Evolutionary conservation across 768 basidiomycete species (phyloP).

Genomic region (Boletus sensibilis): DNA sequence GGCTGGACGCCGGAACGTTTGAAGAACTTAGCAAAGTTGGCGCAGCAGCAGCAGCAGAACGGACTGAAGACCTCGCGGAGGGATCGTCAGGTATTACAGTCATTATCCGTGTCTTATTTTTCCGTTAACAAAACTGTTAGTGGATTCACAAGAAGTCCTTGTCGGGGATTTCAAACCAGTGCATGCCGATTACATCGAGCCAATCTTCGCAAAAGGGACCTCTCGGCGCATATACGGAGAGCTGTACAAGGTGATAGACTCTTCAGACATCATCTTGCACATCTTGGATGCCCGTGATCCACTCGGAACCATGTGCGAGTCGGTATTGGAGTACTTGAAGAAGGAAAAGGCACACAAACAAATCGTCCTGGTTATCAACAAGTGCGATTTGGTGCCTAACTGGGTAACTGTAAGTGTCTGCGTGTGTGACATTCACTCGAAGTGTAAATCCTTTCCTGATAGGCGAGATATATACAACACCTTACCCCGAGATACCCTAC

Average conservation of each 20-base stretch:
- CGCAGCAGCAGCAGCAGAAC: conserved; percentile 54
- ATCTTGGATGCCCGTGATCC: conserved; percentile 96
- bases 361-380: conserved; percentile 94
- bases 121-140: conserved; percentile 9
- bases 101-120: background rate
- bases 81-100: conserved; percentile 44
- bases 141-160: conserved; percentile 8
- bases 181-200: conserved; percentile 81
- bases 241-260: conserved; percentile 98
- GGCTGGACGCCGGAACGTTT: conserved; percentile 85
- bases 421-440: background rate
- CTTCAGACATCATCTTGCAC: conserved; percentile 94
- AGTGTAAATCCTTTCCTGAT: background rate
- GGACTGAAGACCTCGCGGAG: conserved; percentile 36
- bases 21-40: conserved; percentile 81
- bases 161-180: conserved; percentile 49
- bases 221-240: conserved; percentile 96
- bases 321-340: conserved; percentile 85
- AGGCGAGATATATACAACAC: conserved; percentile 96
- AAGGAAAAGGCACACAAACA: conserved; percentile 99
- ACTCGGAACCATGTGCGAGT: conserved; percentile 91
- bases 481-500: conserved; percentile 94
- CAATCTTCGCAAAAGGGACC: conserved; percentile 93
- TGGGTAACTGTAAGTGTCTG: conserved; percentile 87
- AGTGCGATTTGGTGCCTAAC: conserved; percentile 96